A percentile compares a stretch with the other conserved stretches of the same genome.
phyloP scores from a whole-genome alignment of 495 filamentous ascomycete species.

The Aspergillus cavernicola region DNA sequence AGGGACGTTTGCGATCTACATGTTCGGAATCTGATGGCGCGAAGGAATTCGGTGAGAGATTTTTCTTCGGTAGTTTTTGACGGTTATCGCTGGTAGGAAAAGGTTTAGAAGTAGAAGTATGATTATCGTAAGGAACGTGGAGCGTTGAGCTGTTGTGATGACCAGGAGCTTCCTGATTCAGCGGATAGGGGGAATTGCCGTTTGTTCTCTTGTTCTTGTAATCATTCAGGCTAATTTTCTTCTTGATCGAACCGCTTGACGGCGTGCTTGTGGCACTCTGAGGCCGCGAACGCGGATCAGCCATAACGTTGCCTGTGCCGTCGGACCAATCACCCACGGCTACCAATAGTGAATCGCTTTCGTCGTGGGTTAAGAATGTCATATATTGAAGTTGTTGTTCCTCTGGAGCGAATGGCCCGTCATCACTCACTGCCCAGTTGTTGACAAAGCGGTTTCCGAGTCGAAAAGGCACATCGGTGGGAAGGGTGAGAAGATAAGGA shows the following conservation, averaged over 20 bases:
- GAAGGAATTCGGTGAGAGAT: constrained; percentile 8
- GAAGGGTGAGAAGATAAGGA: constrained; percentile 48
- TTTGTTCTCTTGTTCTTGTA: constrained; percentile 46
- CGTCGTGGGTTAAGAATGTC: constrained; percentile 50
- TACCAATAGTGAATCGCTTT: constrained; percentile 43
- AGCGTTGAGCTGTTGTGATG: constrained; percentile 15
- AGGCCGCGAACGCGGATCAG: constrained; percentile 31
- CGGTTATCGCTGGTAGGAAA: constrained; percentile 17
- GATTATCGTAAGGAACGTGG: constrained; percentile 19
- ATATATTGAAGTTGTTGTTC: constrained; percentile 54
- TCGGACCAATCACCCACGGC: constrained; percentile 53
- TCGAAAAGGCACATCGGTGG: constrained; percentile 41
- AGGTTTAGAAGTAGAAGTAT: constrained; percentile 18
- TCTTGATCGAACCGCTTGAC: constrained; percentile 29
- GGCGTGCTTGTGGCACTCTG: constrained; percentile 37
- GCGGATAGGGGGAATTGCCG: constrained; percentile 21
- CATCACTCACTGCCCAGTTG: constrained; percentile 49
- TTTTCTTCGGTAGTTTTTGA: constrained; percentile 14
- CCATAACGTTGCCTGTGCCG: constrained; percentile 45
- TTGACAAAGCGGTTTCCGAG: constrained; percentile 35
- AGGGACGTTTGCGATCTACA: constrained; percentile 33
- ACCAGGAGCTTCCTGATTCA: constrained; percentile 19
- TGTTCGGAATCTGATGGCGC: constrained; percentile 18
- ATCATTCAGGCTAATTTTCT: constrained; percentile 49
- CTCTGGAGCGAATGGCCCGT: constrained; percentile 42